Evolutionary conservation across 768 basidiomycete genomes (phyloP), one percentile per base, ranked within the genome.

Genomic region (Amanita rubescens): DNA sequence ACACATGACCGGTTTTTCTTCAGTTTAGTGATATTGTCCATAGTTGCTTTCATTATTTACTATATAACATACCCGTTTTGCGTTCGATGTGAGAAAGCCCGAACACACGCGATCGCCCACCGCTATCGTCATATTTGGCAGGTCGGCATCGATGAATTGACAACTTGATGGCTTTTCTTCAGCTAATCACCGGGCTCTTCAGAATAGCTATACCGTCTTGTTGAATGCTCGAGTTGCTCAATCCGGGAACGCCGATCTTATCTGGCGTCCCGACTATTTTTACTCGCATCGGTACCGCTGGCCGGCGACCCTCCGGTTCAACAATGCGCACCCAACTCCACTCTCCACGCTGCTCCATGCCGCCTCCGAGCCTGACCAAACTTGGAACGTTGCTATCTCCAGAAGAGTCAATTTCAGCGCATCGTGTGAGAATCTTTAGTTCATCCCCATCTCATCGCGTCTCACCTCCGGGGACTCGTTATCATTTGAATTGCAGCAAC

Each of bases 41-140:
- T 52, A 52, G 7, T 41, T 41, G 43, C 41, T 52, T 42, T 52
- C 39, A 52, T 52, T 52, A 43, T 24, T 20, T 6, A 39, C 24
- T 51, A 51, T 51, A 41, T 52, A 52, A 14, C 33, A 32, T 49
- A 34, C 10, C 12, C 17, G n/a, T 49, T 49, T 22, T 49, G 11
- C 48, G 17, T 33, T 24, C 17, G 11, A 19, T 25, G 14, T 24
- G 11, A 7, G 12, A 20, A 19, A 12, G 11, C 20, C 11, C 12
- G 8, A 20, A 22, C 20, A 8, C 20, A 7, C 8, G 5, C 17
- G 19, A 17, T 37, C 42, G 20, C 11, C 20, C 19, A 9, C n/a
- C 17, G 14, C 12, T 19, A n/a, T 12, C 12, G 14, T 5, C 35
- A 17, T 3, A 3, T 35, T n/a, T 12, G 10, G 35, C 10, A 12